Conservation (phyloP, 805 yeast species). For the Candida endomychidarum region DNA sequence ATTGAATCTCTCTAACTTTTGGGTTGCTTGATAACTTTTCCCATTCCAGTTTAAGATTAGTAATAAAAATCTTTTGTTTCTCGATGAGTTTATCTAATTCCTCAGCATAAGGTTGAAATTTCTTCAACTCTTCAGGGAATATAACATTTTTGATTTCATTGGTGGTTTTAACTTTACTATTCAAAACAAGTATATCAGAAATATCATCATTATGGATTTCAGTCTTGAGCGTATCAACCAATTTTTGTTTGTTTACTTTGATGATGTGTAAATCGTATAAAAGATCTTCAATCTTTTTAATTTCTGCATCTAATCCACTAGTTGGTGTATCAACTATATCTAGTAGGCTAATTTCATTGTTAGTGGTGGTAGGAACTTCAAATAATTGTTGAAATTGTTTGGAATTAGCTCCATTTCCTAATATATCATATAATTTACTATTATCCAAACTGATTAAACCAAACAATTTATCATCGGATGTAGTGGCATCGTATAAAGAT, state of each 20-base stretch:
- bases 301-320: slow-evolving; percentile 24
- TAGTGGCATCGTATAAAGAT: slow-evolving; percentile 59
- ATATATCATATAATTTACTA: slow-evolving; percentile 22
- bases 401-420: slow-evolving; percentile 44
- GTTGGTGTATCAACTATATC: slow-evolving; percentile 61
- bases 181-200: slow-evolving; percentile 67
- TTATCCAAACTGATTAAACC: slow-evolving; percentile 42
- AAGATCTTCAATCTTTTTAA: slow-evolving; percentile 54
- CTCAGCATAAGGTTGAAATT: slow-evolving; percentile 67
- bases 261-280: slow-evolving; percentile 61
- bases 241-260: slow-evolving; percentile 60
- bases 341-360: slow-evolving; percentile 49
- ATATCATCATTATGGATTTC: slow-evolving; percentile 82
- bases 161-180: slow-evolving; percentile 54
- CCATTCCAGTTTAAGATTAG: slow-evolving; percentile 31
- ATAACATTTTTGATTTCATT: slow-evolving; percentile 53
- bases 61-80: slow-evolving; percentile 56
- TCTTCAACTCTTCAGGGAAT: slow-evolving; percentile 71
- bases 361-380: slow-evolving; percentile 8
- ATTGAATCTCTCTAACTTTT: slow-evolving; percentile 41
- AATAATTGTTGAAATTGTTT: slow-evolving; percentile 38
- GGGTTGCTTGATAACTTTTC: slow-evolving; percentile 24
- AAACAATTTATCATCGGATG: slow-evolving; percentile 56
- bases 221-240: slow-evolving; percentile 64
- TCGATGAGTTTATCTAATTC: slow-evolving; percentile 68